These are phyloP conservation scores for Fistulifera pelliculosa DNA, from an alignment of 108 stramenopile species.

Conservation along the genomic window DNA sequence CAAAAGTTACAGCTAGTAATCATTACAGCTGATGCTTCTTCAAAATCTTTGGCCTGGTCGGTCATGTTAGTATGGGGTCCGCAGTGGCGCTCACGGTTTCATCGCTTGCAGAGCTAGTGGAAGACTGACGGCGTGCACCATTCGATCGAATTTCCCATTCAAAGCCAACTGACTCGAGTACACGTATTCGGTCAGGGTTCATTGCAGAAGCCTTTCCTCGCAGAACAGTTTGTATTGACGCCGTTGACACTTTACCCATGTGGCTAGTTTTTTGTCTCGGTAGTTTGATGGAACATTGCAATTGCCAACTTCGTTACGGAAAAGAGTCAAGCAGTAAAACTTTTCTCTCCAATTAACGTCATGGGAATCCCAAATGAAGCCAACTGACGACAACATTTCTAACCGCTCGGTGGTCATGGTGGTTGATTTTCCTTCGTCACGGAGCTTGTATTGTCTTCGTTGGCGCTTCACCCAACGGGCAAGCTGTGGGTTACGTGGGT, in stretches of 20 bases:
- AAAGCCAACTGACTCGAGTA: slow-evolving; percentile 35
- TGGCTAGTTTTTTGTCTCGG: slow-evolving; percentile 28
- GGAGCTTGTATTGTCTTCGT: slow-evolving; percentile 37
- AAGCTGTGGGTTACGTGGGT: slow-evolving; percentile 19
- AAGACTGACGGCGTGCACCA: no score
- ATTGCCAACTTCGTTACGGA: slow-evolving; percentile 8
- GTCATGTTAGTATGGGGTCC: no score
- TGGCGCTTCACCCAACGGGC: slow-evolving; percentile 42
- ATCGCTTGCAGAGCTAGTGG: no score
- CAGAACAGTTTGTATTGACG: slow-evolving; percentile 37
- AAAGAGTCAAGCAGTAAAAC: slow-evolving; percentile 12
- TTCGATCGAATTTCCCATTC: slow-evolving; percentile 31
- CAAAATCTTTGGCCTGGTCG: no score
- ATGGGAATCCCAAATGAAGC: slow-evolving; percentile 40
- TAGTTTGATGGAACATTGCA: slow-evolving; percentile 34
- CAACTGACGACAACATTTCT: slow-evolving; percentile 23
- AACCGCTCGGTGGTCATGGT: slow-evolving; percentile 42
- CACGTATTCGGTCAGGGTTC: slow-evolving; percentile 30
- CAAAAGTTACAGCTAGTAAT: no score
- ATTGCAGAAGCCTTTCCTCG: slow-evolving; percentile 31
- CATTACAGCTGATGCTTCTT: no score
- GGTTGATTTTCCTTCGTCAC: slow-evolving; percentile 17
- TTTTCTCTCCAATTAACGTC: slow-evolving; percentile 17
- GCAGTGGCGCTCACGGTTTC: no score
- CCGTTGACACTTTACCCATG: slow-evolving; percentile 43